These are phyloP conservation scores for Trichosanthes truncata DNA, from an alignment of 306 rosid species.

Conservation along the genomic window DNA sequence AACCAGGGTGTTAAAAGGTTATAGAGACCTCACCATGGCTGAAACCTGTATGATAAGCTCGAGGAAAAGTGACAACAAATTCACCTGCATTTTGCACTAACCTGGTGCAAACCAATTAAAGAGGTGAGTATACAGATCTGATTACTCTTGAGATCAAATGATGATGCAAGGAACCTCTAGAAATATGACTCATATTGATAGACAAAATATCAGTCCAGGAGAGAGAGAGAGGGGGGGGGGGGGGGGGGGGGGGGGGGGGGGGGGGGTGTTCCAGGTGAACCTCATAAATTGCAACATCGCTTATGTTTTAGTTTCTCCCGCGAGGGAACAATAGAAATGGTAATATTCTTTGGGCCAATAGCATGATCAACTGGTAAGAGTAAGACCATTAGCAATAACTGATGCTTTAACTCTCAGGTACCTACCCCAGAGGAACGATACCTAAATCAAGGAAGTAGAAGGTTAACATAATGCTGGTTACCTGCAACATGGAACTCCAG, in stretches of 20 bases:
- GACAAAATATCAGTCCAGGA: too few species aligned
- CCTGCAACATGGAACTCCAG: slow-evolving; percentile 99
- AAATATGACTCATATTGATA: too few species aligned
- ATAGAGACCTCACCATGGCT: slow-evolving; percentile 79
- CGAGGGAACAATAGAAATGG: too few species aligned
- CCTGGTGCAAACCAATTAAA: slow-evolving; percentile 41
- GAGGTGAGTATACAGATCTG: slow-evolving; percentile 17
- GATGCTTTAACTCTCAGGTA: not conserved
- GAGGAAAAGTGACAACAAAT: slow-evolving; percentile 97
- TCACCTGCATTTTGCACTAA: slow-evolving; percentile 98
- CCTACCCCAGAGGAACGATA: not conserved
- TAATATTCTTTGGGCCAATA: not conserved
- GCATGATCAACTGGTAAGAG: not conserved
- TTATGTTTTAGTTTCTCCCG: too few species aligned
- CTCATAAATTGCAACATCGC: too few species aligned
- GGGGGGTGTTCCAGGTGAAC: too few species aligned
- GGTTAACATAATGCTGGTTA: slow-evolving; percentile 17
- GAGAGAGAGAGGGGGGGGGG: too few species aligned
- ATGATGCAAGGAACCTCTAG: not conserved
- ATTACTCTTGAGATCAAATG: not conserved
- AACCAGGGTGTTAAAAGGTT: slow-evolving; percentile 1
- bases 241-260: too few species aligned
- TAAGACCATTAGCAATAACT: not conserved
- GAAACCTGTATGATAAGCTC: slow-evolving; percentile 98
- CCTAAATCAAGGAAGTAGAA: not conserved